These are phyloP conservation scores for Lolium rigidum DNA, from an alignment of 176 grass and related monocot genomes.

Conservation along the genomic window DNA sequence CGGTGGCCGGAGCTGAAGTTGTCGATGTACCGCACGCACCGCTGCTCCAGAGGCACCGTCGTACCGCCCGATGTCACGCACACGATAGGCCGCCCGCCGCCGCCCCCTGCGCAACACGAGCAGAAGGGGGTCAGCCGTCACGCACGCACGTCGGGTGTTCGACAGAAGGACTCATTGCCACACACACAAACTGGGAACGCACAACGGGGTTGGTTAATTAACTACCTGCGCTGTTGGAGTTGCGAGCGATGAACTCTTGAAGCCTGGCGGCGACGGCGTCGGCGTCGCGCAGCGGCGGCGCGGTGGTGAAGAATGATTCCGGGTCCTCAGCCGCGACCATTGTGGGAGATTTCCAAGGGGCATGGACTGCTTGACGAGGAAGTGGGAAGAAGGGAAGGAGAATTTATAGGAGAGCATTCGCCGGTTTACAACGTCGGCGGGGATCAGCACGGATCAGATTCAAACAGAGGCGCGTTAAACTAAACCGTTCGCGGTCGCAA, in stretches of 20 bases:
- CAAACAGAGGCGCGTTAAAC: neutral
- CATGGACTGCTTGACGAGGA: neutral
- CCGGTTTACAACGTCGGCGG: neutral
- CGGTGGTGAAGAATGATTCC: conserved; percentile 61
- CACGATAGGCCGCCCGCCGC: conserved; percentile 51
- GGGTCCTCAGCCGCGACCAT: conserved; percentile 46
- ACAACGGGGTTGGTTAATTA: neutral
- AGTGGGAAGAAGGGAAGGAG: neutral
- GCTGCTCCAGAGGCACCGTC: conserved; percentile 88
- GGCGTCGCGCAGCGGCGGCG: conserved; percentile 59
- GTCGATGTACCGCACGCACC: conserved; percentile 95
- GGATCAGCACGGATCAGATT: neutral
- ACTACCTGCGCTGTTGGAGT: conserved; percentile 39
- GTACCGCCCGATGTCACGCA: conserved; percentile 97
- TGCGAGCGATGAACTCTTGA: conserved; percentile 53
- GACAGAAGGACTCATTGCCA: neutral
- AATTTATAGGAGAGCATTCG: conserved; percentile 38
- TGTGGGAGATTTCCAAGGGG: neutral
- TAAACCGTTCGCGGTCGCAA: neutral
- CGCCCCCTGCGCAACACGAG: conserved; percentile 22
- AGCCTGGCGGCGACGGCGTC: conserved; percentile 44
- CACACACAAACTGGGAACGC: neutral
- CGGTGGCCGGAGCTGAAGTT: conserved; percentile 98
- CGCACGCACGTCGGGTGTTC: conserved; percentile 7
- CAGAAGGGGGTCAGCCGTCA: neutral